phyloP scores from a whole-genome alignment of 2,329 filamentous ascomycete genomes.

The Paraphaeosphaeria minitans region DNA sequence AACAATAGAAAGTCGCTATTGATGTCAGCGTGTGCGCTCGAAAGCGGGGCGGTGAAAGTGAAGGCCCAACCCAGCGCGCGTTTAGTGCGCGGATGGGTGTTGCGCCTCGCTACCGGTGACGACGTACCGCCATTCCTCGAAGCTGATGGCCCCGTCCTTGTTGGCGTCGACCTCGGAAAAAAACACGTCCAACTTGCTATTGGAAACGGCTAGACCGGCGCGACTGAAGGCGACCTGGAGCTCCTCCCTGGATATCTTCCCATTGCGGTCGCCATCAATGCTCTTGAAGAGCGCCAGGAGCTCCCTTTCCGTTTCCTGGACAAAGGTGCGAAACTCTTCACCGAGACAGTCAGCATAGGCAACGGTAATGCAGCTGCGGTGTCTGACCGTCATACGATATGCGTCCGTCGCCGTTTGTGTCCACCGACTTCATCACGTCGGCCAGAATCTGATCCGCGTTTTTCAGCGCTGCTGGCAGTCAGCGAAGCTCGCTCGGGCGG shows the following conservation, averaged over 20 bases:
- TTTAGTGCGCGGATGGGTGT: background rate
- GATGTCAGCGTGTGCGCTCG: background rate
- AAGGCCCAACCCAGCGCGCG: background rate
- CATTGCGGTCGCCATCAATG: slow-evolving; percentile 86
- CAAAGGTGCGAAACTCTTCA: slow-evolving; percentile 86
- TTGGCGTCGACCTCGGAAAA: slow-evolving; percentile 90
- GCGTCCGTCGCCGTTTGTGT: slow-evolving; percentile 83
- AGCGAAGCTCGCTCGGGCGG: slow-evolving; percentile 15
- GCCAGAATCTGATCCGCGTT: slow-evolving; percentile 87
- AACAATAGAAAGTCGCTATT: slow-evolving; percentile 86
- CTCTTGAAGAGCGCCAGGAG: slow-evolving; percentile 80
- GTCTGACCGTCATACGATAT: slow-evolving; percentile 83
- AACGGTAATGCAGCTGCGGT: slow-evolving; percentile 5
- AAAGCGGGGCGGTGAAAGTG: slow-evolving; percentile 4
- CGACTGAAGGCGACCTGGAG: slow-evolving; percentile 76
- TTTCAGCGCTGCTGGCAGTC: slow-evolving; percentile 68
- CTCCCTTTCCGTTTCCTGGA: slow-evolving; percentile 84
- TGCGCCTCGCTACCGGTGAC: background rate
- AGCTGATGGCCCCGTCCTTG: slow-evolving; percentile 83
- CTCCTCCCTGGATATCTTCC: slow-evolving; percentile 85
- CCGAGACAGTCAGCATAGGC: slow-evolving; percentile 12
- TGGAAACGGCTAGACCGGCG: slow-evolving; percentile 79
- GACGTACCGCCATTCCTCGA: slow-evolving; percentile 93
- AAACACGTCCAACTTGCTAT: slow-evolving; percentile 78
- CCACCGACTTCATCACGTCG: slow-evolving; percentile 80